A percentile compares a stretch with the other conserved stretches of the same genome.
Evolutionary conservation across 2,329 filamentous ascomycete genomes (phyloP).

Genomic region (Phaeoacremonium minimum): DNA sequence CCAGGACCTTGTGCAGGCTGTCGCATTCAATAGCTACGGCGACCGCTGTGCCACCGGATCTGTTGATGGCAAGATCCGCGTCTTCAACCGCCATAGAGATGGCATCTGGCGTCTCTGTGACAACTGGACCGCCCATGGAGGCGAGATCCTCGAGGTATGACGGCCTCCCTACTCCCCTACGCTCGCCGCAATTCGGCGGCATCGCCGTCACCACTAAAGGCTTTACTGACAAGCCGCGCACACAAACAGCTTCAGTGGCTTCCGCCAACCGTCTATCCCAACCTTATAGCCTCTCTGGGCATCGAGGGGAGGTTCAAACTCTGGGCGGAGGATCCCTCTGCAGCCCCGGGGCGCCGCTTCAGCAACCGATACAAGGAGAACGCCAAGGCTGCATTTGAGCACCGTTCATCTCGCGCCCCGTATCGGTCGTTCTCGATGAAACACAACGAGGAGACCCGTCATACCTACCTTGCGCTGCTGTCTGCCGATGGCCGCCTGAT

Average conservation of each 20-base stretch:
- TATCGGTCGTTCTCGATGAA: slow-evolving; percentile 85
- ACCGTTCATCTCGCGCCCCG: slow-evolving; percentile 55
- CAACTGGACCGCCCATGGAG: slow-evolving; percentile 85
- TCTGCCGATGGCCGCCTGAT: slow-evolving; percentile 76
- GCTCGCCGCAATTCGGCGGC: not conserved
- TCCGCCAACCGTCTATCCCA: slow-evolving; percentile 79
- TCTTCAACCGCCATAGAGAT: slow-evolving; percentile 81
- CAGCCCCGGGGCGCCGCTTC: slow-evolving; percentile 78
- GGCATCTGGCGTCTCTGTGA: slow-evolving; percentile 77
- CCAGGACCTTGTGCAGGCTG: slow-evolving; percentile 75
- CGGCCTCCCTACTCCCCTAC: not conserved
- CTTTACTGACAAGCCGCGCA: slow-evolving; percentile 13
- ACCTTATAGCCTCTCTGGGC: slow-evolving; percentile 81
- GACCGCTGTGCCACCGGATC: slow-evolving; percentile 88
- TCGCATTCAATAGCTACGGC: slow-evolving; percentile 89
- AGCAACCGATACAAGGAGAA: slow-evolving; percentile 50
- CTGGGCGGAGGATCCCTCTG: slow-evolving; percentile 86
- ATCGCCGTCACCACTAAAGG: slow-evolving; percentile 1
- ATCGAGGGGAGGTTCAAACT: slow-evolving; percentile 87
- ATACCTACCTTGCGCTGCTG: slow-evolving; percentile 82
- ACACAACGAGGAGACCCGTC: slow-evolving; percentile 70
- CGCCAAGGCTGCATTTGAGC: slow-evolving; percentile 50
- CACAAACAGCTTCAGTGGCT: slow-evolving; percentile 93
- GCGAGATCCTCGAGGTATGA: slow-evolving; percentile 80
- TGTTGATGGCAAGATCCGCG: slow-evolving; percentile 86